phyloP scores from a whole-genome alignment of 2,329 filamentous ascomycete genomes.

The Aplosporella prunicola region DNA sequence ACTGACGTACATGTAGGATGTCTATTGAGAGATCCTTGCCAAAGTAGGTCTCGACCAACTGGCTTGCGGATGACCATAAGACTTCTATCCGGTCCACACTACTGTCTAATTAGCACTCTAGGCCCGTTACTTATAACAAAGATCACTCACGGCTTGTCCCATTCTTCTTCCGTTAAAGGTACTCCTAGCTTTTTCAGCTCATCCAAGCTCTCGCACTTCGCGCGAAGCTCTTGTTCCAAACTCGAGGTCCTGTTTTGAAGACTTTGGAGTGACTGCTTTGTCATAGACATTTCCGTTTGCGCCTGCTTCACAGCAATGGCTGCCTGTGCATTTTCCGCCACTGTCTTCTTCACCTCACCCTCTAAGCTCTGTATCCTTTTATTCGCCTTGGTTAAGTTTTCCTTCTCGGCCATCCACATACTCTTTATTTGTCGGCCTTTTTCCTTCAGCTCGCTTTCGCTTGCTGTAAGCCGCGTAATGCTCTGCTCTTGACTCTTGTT shows the following conservation, averaged over 20 bases:
- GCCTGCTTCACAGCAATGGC: not conserved
- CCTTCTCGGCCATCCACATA: not conserved
- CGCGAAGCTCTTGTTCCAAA: not conserved
- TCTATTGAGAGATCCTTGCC: not conserved
- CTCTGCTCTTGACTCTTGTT: not conserved
- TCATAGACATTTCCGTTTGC: not conserved
- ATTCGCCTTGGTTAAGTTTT: not conserved
- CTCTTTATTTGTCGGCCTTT: constrained; percentile 2
- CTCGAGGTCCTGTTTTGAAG: not conserved
- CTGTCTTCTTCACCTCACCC: not conserved
- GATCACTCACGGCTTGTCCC: not conserved
- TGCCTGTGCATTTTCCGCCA: not conserved
- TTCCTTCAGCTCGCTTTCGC: not conserved
- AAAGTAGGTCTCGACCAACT: not conserved
- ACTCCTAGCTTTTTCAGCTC: not conserved
- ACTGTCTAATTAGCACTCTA: not conserved
- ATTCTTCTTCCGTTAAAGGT: not conserved
- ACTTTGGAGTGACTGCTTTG: not conserved
- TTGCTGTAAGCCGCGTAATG: not conserved
- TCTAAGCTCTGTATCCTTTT: not conserved
- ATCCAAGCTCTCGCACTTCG: not conserved
- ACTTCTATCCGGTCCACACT: not conserved
- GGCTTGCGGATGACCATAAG: not conserved
- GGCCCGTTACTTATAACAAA: no score
- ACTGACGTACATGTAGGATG: not conserved